phyloP scores from a whole-genome alignment of 208 protist species.

The Crithidia bombi region DNA sequence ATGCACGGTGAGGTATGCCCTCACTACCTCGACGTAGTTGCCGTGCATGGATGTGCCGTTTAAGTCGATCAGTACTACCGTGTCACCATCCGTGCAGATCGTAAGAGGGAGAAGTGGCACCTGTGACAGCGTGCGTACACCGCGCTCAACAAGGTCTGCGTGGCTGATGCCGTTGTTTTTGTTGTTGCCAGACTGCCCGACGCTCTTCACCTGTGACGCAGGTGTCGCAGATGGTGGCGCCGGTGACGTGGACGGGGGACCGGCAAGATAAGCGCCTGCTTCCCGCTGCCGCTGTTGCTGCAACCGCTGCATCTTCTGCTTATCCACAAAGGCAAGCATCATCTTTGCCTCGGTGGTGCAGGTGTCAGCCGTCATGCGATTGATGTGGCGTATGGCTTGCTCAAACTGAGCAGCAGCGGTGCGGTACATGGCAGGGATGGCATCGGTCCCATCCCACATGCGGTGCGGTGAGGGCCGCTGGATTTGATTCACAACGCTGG shows the following conservation, averaged over 20 bases:
- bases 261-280: no score
- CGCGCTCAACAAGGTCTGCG: not conserved
- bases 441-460: no score
- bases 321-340: not conserved
- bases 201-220: no score
- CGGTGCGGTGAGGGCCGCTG: no score
- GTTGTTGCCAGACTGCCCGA: not conserved
- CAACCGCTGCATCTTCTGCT: not conserved
- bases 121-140: constrained; percentile 1
- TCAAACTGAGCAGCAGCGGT: constrained; percentile 11
- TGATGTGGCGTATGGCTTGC: not conserved
- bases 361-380: constrained; percentile 6
- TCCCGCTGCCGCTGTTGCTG: not conserved
- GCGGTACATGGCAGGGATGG: constrained; percentile 1
- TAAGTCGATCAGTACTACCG: constrained; percentile 29
- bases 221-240: not conserved
- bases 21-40: constrained; percentile 41
- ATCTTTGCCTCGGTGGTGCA: not conserved
- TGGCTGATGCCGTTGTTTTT: not conserved
- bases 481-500: no score
- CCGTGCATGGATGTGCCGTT: constrained; percentile 51
- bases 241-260: not conserved
- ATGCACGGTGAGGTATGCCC: not conserved
- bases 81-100: constrained; percentile 34
- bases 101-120: constrained; percentile 29